phyloP scores from a whole-genome alignment of 306 rosid genomes.

The Prunus mume region DNA sequence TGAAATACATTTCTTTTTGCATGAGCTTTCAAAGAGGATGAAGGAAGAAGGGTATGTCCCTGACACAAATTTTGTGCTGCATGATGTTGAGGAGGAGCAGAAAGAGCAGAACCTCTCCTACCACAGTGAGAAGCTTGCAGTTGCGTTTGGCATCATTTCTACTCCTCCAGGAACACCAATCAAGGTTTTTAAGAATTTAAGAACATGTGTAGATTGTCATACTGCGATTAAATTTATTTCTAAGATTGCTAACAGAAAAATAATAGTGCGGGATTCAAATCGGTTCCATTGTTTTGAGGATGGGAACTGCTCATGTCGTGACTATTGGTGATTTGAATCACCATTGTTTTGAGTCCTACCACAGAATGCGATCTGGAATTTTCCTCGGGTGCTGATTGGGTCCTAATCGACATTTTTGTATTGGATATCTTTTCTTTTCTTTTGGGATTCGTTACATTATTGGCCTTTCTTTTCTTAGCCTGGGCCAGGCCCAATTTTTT shows the following conservation, averaged over 20 bases:
- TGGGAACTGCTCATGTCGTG: slow-evolving; percentile 55
- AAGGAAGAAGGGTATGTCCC: slow-evolving; percentile 67
- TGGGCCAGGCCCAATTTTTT: no score
- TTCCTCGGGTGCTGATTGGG: not conserved
- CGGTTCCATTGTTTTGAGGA: slow-evolving; percentile 66
- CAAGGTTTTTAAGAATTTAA: slow-evolving; percentile 62
- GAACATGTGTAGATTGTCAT: slow-evolving; percentile 72
- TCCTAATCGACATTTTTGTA: no score
- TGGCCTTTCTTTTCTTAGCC: no score
- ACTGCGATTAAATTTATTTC: slow-evolving; percentile 56
- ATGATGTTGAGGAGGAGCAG: slow-evolving; percentile 64
- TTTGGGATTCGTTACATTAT: no score
- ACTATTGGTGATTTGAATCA: slow-evolving; percentile 42
- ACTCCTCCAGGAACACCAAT: slow-evolving; percentile 55
- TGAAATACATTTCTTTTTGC: slow-evolving; percentile 49
- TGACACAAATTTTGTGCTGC: slow-evolving; percentile 62
- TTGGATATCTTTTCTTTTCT: no score
- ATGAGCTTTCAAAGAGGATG: slow-evolving; percentile 50
- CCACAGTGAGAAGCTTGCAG: slow-evolving; percentile 71
- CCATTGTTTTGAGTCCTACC: not conserved
- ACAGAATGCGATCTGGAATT: not conserved
- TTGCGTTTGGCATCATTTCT: slow-evolving; percentile 65
- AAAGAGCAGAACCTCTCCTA: slow-evolving; percentile 65
- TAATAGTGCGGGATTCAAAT: slow-evolving; percentile 59
- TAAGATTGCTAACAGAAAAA: slow-evolving; percentile 43